Base-by-base conservation (phyloP, 2,329 filamentous ascomycete genomes). In the Fusarium ramigenum region DNA sequence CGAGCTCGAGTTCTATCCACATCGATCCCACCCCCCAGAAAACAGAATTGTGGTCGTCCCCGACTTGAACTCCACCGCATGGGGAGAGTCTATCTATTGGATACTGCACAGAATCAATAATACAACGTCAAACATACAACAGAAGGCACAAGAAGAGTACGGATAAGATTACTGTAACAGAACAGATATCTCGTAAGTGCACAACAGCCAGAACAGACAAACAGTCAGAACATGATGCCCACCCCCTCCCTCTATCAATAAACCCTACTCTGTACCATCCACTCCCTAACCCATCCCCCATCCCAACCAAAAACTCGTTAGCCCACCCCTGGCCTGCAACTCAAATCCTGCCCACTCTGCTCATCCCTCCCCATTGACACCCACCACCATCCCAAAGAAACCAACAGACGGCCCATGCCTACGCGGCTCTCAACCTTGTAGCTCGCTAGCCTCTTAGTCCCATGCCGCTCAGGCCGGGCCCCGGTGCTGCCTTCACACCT, bases 361-460 rank as follows among this genome's bases (percentile, higher is more conserved):
- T 49, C 53, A 74, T 66, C 70, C 58, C n/a, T 70, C 60, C 54
- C 69, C 58, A 57, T 72, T 71, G 57, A 69, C 71, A 75, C 73
- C 73, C 66, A 77, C 65, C 65, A 68, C 63, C 62, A 42, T 63
- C 60, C 63, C 49, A 47, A 46, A 44, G 21, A 43, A 32, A 34
- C 75, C 68, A 68, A 57, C 46, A 60, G 71, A 77, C 71, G 75
- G 75, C 68, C 76, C 73, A 74, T 76, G 70, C 68, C 75, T 78
- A 77, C 75, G 76, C 76, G 76, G 76, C 76, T 78, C 74, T 75
- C 68, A 76, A 77, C 76, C 75, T 77, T 77, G 75, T 77, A 74
- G 71, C 75, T 36, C 52, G 37, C 54, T 59, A 59, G 40, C 36
- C 34, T 54, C 66, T 77, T 77, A 77, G 75, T 56, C 11, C 61